A percentile compares a stretch with the other conserved stretches of the same genome.
Conservation (phyloP, 345 rosid genomes). For the Syzygium oleosum region DNA sequence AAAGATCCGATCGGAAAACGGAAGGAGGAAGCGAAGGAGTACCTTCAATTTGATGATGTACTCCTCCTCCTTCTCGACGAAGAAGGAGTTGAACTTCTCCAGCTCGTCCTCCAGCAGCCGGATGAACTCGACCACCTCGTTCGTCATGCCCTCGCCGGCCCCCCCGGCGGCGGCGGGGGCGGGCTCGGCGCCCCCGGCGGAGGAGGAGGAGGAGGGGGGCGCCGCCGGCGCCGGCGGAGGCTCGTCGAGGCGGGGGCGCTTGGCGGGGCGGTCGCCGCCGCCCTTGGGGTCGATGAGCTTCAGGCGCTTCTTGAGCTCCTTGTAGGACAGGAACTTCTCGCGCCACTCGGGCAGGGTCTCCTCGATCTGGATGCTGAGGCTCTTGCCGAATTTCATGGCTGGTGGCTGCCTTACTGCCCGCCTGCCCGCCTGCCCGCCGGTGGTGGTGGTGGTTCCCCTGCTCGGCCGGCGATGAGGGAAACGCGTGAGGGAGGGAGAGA, state of each 20-base stretch:
- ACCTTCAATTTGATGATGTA: slow-evolving; percentile 86
- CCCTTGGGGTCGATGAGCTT: slow-evolving; percentile 61
- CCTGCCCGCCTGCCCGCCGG: not conserved
- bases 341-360: slow-evolving; percentile 93
- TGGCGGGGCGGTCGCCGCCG: slow-evolving; percentile 36
- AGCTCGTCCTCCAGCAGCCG: slow-evolving; percentile 68
- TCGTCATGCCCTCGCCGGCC: slow-evolving; percentile 31
- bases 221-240: slow-evolving; percentile 21
- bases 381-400: slow-evolving; percentile 87
- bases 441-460: too few species aligned
- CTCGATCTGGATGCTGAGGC: slow-evolving; percentile 93
- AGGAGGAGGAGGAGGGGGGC: slow-evolving; percentile 4
- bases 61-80: slow-evolving; percentile 95
- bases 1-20: not conserved
- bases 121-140: slow-evolving; percentile 67
- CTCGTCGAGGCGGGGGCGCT: slow-evolving; percentile 36
- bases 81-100: slow-evolving; percentile 87
- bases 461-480: not conserved
- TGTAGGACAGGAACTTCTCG: slow-evolving; percentile 92
- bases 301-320: slow-evolving; percentile 81
- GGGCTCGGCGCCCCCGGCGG: not conserved
- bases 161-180: slow-evolving; percentile 8
- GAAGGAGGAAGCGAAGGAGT: not conserved
- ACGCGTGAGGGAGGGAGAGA: not conserved
- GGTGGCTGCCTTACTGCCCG: too few species aligned